Evolutionary conservation across 179 eudicot genomes (phyloP), one percentile per base, ranked within the genome.

Genomic region (Sideroxylon spinosum): DNA sequence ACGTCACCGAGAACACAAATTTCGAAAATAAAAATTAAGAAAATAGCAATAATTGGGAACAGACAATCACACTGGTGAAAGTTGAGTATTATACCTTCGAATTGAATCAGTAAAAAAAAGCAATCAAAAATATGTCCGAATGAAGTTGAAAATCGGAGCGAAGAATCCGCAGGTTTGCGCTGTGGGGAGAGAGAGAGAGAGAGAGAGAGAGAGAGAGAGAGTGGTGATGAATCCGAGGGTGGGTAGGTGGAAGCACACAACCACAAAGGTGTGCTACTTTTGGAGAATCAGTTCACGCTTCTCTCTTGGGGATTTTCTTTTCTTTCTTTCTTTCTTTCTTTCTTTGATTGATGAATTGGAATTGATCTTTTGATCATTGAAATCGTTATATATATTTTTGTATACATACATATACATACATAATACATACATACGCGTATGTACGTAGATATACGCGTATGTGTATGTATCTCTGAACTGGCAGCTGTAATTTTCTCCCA

Each of bases 71-170:
- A 63, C 8, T 23, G 2, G 32, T 10, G 12, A 17, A 63, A 23
- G 26, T 19, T 22, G 44, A 37, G 1, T 70, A 17, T 75, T 70
- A 17, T 75, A 63, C 71, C 78, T 76, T 50, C 23, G 26, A 68
- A 77, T 20, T 20, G 2, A 68, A 55, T 44, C 62, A 65, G 28
- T 49, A 49, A 25, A 10, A 14, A 49, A 25, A 10, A 14, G 28
- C 32, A 67, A 50, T 68, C 74, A 55, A 0, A 37, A 37, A 37
- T 37, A 77, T 77, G 73, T 52, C 74, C 74, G 57, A 61, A 70
- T 25, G 63, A 64, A 55, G 28, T 17, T 50, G 68, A 68, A 67
- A 55, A 12, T 29, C 68, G 32, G 7, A 67, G n/a, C 68, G 2
- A 10, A 20, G 9, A 37, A n/a, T 52, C 19, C 23, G 48, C 44